Evolutionary conservation across 495 filamentous ascomycete genomes (phyloP).

Genomic region (Filosporella fistucella): DNA sequence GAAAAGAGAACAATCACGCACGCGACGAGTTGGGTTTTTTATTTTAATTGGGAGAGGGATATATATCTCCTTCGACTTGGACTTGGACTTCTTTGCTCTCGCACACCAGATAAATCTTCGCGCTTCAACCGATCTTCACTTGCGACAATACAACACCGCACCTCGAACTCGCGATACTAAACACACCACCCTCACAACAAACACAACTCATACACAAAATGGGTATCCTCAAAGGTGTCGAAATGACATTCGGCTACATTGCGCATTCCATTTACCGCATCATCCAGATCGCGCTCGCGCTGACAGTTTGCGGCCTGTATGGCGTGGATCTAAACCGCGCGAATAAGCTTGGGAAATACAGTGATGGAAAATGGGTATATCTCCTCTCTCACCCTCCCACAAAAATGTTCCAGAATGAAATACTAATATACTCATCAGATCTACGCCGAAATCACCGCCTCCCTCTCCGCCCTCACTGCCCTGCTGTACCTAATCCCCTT

Average conservation of each 20-base stretch:
- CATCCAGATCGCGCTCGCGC: slow-evolving; percentile 66
- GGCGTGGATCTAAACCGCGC: slow-evolving; percentile 62
- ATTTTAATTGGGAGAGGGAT: too few relatives aligned
- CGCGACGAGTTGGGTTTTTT: too few relatives aligned
- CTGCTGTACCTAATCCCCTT: slow-evolving; percentile 57
- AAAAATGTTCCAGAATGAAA: too few relatives aligned
- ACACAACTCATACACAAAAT: too few relatives aligned
- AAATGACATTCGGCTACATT: slow-evolving; percentile 29
- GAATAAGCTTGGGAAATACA: slow-evolving; percentile 38
- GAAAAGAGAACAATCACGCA: too few relatives aligned
- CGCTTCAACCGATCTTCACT: too few relatives aligned
- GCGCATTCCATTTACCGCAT: slow-evolving; percentile 54
- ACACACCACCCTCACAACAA: too few relatives aligned
- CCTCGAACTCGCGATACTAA: too few relatives aligned
- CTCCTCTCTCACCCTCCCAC: background rate
- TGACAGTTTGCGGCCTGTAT: slow-evolving; percentile 77
- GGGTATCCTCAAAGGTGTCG: slow-evolving; percentile 14
- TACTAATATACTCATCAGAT: slow-evolving; percentile 32
- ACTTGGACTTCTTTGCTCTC: too few relatives aligned
- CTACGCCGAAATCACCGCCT: slow-evolving; percentile 65
- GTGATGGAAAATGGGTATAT: slow-evolving; percentile 64
- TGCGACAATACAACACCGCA: too few relatives aligned
- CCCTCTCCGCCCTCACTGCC: slow-evolving; percentile 54
- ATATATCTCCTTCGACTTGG: too few relatives aligned
- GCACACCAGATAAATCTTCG: too few relatives aligned